Evolutionary conservation across 257 asterid genomes (phyloP).

Genomic region (Paraleonurus japonicus): DNA sequence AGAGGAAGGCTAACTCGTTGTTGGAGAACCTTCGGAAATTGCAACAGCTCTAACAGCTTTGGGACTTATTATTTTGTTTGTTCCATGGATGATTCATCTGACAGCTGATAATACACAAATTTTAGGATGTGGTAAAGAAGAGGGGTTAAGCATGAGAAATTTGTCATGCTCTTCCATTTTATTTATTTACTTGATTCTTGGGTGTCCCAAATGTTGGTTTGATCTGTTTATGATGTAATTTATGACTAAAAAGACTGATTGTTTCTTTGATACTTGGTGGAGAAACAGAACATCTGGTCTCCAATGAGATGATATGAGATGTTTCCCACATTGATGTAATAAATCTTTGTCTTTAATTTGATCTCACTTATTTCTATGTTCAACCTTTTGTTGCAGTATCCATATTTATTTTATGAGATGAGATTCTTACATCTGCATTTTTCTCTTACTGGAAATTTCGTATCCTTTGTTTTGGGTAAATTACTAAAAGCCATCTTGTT

Average conservation of each 20-base stretch:
- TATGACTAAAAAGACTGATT: constrained; percentile 26
- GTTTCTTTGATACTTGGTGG: constrained; percentile 21
- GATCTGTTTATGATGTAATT: constrained; percentile 28
- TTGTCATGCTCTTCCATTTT: constrained; percentile 34
- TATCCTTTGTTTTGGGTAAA: too few species aligned
- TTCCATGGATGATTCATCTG: constrained; percentile 38
- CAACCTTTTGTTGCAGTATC: constrained; percentile 2
- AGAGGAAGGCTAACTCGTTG: constrained; percentile 76
- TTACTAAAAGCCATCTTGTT: too few species aligned
- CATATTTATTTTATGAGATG: background rate
- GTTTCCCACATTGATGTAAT: constrained; percentile 25
- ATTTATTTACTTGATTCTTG: constrained; percentile 37
- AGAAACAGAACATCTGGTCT: constrained; percentile 1
- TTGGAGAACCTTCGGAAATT: constrained; percentile 67
- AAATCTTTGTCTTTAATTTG: constrained; percentile 6
- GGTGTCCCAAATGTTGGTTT: constrained; percentile 26
- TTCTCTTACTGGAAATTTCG: too few species aligned
- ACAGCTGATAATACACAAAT: constrained; percentile 36
- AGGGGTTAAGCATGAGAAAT: constrained; percentile 39
- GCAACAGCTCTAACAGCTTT: constrained; percentile 42
- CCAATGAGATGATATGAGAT: background rate
- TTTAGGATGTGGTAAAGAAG: constrained; percentile 46
- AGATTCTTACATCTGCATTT: background rate
- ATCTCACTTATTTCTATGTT: background rate
- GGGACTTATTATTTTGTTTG: constrained; percentile 22